Conservation (phyloP, 805 yeast species). For the Wickerhamiella nectarea region DNA sequence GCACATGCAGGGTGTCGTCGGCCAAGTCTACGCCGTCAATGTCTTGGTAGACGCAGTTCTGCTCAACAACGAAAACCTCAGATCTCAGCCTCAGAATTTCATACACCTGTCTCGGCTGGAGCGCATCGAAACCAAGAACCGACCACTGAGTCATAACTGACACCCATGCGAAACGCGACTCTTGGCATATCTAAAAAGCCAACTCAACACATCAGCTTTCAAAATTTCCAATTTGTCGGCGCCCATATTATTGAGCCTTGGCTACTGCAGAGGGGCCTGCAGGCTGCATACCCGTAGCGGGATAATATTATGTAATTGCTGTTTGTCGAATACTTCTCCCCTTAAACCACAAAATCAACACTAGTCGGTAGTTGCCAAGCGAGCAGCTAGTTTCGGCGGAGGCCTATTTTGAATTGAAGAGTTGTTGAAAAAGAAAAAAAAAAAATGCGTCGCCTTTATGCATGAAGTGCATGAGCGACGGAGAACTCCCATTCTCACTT, state of each 20-base stretch:
- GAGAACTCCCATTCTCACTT: too few species aligned
- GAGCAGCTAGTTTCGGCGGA: background rate
- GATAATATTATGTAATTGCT: too few species aligned
- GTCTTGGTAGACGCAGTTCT: constrained; percentile 18
- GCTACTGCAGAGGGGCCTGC: background rate
- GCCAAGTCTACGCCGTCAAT: constrained; percentile 17
- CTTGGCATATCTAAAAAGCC: background rate
- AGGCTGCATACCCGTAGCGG: too few species aligned
- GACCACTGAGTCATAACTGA: background rate
- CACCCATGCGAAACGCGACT: background rate
- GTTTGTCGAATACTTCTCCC: too few species aligned
- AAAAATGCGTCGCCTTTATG: background rate
- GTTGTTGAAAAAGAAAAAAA: background rate
- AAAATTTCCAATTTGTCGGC: too few species aligned
- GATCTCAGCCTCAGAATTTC: constrained; percentile 13
- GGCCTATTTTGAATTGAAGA: background rate
- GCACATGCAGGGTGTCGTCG: constrained; percentile 11
- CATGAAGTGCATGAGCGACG: background rate
- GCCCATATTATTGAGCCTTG: background rate
- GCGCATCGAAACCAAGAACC: background rate
- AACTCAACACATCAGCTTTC: background rate
- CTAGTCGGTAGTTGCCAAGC: too few species aligned
- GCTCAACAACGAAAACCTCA: constrained; percentile 20
- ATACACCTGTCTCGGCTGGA: constrained; percentile 10
- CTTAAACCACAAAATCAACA: too few species aligned